A percentile compares a stretch with the other conserved stretches of the same genome.
phyloP scores from a whole-genome alignment of 495 filamentous ascomycete genomes.

The Halenospora varia region DNA sequence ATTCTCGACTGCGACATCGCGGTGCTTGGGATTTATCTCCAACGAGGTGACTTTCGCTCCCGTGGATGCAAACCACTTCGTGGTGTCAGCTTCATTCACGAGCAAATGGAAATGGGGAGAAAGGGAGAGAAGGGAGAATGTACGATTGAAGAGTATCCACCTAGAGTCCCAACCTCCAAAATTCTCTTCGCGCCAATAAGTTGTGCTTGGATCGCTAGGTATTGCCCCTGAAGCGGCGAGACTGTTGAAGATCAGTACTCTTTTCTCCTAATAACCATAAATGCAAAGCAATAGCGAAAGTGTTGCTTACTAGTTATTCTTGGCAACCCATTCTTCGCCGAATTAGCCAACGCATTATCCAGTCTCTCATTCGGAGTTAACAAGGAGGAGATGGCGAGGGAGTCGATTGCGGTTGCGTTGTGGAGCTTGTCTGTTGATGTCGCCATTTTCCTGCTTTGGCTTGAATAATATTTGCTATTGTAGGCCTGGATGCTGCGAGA shows the following conservation, averaged over 20 bases:
- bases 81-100: too few relatives aligned
- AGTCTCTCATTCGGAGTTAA: conserved; percentile 16
- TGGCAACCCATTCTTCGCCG: conserved; percentile 16
- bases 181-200: conserved; percentile 33
- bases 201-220: conserved; percentile 34
- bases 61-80: conserved; percentile 43
- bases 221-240: conserved; percentile 33
- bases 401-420: conserved; percentile 4
- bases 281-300: too few relatives aligned
- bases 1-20: conserved; percentile 41
- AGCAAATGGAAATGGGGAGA: too few relatives aligned
- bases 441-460: too few relatives aligned
- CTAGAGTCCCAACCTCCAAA: conserved; percentile 50
- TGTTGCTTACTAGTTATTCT: conserved; percentile 33
- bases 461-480: too few relatives aligned
- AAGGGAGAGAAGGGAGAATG: too few relatives aligned
- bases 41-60: conserved; percentile 41
- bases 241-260: too few relatives aligned
- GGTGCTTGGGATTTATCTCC: conserved; percentile 36
- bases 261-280: too few relatives aligned
- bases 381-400: conserved; percentile 1
- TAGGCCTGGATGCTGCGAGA: too few relatives aligned
- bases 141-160: conserved; percentile 48
- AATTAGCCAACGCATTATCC: conserved; percentile 17
- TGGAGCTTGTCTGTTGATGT: conserved; percentile 1